Evolutionary conservation across 495 filamentous ascomycete genomes (phyloP), one percentile per base, ranked within the genome.

Genomic region (Neurospora sp.): DNA sequence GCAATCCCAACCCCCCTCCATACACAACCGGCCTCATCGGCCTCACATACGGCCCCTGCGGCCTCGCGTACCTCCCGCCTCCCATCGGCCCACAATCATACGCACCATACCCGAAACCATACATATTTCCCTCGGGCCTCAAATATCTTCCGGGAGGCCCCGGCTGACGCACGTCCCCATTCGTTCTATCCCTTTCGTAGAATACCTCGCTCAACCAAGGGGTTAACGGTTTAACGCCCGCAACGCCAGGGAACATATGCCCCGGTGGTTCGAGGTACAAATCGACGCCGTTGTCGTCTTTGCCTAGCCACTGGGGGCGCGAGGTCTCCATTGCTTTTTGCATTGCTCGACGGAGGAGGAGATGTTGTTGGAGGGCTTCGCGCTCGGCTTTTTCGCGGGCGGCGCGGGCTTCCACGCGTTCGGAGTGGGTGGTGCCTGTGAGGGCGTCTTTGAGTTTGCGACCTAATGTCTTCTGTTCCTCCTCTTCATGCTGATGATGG

Each of bases 241-340:
- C 68, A 0, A 79, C 78, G 1, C 75, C 75, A 0, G 79, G 79
- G 40, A 75, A 79, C 10, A 71, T 74, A 4, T 71, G 70, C 4
- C 78, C 76, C 0, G 75, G 74, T 4, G 79, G 78, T n/a, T 80
- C 79, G 1, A 80, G 74, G 22, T 69, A 80, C 4, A 80, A 20
- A 6, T 77, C 61, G 2, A 65, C 41, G 3, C 76, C 48, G 22
- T 77, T 69, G 37, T 69, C 70, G 45, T 80, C 79, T 17, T 72
- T 71, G 0, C 77, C n/a, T n/a, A n/a, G 75, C 0, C 79, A 3
- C 27, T 75, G 73, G 1, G 78, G 77, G 12, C 73, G 70, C 0
- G 71, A 73, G 0, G 75, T 71, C 12, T 40, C 40, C 73, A 77
- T 78, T 12, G 77, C 74, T n/a, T 74, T 71, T 8, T 27, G 10